Base-by-base conservation (phyloP, 1,139 yeast species). In the Pneumocystis murina region DNA sequence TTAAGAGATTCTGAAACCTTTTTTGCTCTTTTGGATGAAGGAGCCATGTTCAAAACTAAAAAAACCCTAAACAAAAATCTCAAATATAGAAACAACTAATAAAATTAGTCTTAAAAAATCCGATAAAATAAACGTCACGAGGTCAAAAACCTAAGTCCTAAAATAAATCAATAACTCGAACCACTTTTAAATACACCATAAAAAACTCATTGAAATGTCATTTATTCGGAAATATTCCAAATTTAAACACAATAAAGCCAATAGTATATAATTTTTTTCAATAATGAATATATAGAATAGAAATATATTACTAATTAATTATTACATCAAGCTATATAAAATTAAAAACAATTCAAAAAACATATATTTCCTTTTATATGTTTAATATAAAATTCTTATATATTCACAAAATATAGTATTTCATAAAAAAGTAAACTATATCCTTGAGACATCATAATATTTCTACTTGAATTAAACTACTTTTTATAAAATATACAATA, bases 1-100 rank as follows among this genome's bases (percentile, higher is more conserved):
- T 90, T 92, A 82, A 92, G 86, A 85, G 89, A 86, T 76, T 92
- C 98, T 78, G 87, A 86, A 79, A 83, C 82, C 80, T 84, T 85
- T 85, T 85, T 85, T 75, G 81, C 77, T 81, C 87, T 87, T 63
- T 63, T 63, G 7, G 57, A 33, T 16, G 28, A 24, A 41, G 62
- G 62, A 10, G 62, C 62, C 62, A 61, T 61, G 35, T 41, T 39
- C 2, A 41, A 60, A 84, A 48, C 30, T 24, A 43, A 48, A 20
- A 20, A 24, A 1, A 48, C n/a, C 28, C 24, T 24, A 41, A 48
- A 48, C 6, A 48, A 48, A 12, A 24, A 48, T 4, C n/a, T 5
- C 28, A 41, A 41, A 41, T 48, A 48, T 48, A 17, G 24, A 48
- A 12, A 24, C 16, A 24, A 24, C 2, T 48, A 48, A 48, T 48